Percentiles rank a stretch among this genome's conserved stretches.
Conservation (phyloP, 2,329 filamentous ascomycete genomes). For the Metarhizium robertsii region DNA sequence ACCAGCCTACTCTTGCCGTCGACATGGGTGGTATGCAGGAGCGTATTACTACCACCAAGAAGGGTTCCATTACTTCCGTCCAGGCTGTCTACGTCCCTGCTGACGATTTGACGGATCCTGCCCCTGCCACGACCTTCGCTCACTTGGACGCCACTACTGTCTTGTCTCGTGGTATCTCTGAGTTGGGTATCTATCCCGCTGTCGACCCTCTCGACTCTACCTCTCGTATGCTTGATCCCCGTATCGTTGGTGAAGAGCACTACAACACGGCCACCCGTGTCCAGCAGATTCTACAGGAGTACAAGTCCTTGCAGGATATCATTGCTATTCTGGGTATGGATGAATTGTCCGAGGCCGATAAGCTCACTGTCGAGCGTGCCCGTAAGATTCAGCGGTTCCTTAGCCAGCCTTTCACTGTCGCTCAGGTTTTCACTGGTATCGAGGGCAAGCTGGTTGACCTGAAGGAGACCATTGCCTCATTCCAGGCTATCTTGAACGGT, state of each 20-base stretch:
- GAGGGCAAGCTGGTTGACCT: constrained; percentile 95
- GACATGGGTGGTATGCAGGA: constrained; percentile 99
- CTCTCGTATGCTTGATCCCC: constrained; percentile 98
- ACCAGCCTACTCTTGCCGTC: constrained; percentile 96
- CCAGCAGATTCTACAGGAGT: constrained; percentile 99
- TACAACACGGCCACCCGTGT: constrained; percentile 91
- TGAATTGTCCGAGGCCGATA: constrained; percentile 97
- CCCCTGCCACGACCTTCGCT: constrained; percentile 97
- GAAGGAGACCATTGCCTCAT: constrained; percentile 95
- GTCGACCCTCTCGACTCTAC: constrained; percentile 99
- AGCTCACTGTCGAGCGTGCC: constrained; percentile 99
- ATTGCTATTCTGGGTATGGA: constrained; percentile 99
- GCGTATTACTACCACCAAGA: constrained; percentile 98
- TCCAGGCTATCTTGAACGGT: constrained; percentile 94
- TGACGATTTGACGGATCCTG: constrained; percentile 99
- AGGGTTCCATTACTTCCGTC: constrained; percentile 99
- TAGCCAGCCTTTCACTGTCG: constrained; percentile 94
- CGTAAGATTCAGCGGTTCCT: constrained; percentile 99
- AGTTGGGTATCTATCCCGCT: constrained; percentile 99
- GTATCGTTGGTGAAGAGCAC: constrained; percentile 96
- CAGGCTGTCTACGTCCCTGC: constrained; percentile 99
- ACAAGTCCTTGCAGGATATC: constrained; percentile 99
- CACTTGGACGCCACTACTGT: constrained; percentile 99
- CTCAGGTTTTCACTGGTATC: constrained; percentile 78
- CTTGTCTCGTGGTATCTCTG: constrained; percentile 99